phyloP scores from a whole-genome alignment of 1,139 yeast species.

The Saccharomyces pastorianus region DNA sequence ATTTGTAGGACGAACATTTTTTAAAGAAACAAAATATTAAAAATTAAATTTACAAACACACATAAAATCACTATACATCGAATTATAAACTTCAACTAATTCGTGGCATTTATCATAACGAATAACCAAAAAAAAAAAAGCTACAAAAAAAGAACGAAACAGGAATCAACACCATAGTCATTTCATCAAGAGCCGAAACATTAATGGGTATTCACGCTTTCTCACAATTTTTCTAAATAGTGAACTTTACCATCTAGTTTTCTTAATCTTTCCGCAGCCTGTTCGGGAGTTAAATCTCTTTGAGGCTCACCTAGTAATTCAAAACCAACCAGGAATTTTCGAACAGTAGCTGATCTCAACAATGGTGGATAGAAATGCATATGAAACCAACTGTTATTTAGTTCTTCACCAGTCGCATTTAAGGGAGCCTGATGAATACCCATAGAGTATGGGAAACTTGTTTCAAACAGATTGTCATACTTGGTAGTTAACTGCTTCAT shows the following conservation, averaged over 20 bases:
- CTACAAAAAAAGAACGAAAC: not conserved
- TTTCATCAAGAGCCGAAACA: not conserved
- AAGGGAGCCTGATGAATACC: slow-evolving; percentile 71
- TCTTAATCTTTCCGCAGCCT: slow-evolving; percentile 54
- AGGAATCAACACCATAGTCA: not conserved
- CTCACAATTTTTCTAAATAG: slow-evolving; percentile 43
- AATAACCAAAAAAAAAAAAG: slow-evolving; percentile 1
- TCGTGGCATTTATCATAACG: not conserved
- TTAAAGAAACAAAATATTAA: not conserved
- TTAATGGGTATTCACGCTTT: not conserved
- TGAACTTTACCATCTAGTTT: slow-evolving; percentile 34
- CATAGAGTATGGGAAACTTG: slow-evolving; percentile 74
- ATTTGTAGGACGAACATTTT: not conserved
- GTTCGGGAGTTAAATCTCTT: slow-evolving; percentile 69
- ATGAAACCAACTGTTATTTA: slow-evolving; percentile 54
- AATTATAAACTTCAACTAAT: not conserved
- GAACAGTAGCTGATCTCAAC: slow-evolving; percentile 64
- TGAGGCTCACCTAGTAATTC: slow-evolving; percentile 77
- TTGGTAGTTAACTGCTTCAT: slow-evolving; percentile 50
- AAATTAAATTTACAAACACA: not conserved
- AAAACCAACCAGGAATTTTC: slow-evolving; percentile 70
- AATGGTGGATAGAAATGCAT: slow-evolving; percentile 77
- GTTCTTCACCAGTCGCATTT: slow-evolving; percentile 35
- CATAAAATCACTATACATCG: not conserved
- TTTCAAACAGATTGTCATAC: slow-evolving; percentile 63